phyloP scores from a whole-genome alignment of 2,329 filamentous ascomycete species.

The Fusarium subglutinans region DNA sequence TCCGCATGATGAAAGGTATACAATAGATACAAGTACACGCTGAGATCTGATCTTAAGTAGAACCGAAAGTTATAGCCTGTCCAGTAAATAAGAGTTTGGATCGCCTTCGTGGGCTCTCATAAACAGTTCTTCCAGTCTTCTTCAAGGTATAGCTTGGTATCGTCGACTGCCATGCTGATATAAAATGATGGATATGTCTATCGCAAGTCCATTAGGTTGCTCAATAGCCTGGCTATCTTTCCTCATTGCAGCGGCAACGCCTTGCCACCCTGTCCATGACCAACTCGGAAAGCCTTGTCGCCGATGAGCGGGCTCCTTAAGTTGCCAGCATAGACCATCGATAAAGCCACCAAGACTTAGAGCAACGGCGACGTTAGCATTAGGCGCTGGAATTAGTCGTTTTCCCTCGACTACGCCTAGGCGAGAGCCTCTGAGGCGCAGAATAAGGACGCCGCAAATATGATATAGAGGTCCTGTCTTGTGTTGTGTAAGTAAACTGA shows the following conservation, averaged over 20 bases:
- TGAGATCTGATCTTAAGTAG: no score
- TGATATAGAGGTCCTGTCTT: neutral
- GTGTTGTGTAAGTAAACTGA: neutral
- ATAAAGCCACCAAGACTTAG: neutral
- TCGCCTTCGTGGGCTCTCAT: no score
- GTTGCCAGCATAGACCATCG: neutral
- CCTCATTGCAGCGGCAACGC: neutral
- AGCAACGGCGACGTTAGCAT: accelerated
- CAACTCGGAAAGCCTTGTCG: accelerated
- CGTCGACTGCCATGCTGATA: no score
- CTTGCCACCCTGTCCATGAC: neutral
- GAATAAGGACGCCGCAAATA: neutral
- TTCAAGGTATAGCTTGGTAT: no score
- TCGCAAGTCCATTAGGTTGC: neutral
- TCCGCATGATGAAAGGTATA: no score
- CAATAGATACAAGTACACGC: no score
- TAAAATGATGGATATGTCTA: neutral
- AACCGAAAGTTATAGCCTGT: no score
- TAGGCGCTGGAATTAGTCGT: no score
- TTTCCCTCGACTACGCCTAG: no score
- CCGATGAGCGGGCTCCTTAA: neutral
- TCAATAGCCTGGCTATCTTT: neutral
- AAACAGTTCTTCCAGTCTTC: no score
- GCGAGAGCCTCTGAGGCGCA: neutral
- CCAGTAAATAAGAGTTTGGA: no score